Conservation (phyloP, 1,284 basidiomycete species). For the Cutaneotrichosporon curvatum region DNA sequence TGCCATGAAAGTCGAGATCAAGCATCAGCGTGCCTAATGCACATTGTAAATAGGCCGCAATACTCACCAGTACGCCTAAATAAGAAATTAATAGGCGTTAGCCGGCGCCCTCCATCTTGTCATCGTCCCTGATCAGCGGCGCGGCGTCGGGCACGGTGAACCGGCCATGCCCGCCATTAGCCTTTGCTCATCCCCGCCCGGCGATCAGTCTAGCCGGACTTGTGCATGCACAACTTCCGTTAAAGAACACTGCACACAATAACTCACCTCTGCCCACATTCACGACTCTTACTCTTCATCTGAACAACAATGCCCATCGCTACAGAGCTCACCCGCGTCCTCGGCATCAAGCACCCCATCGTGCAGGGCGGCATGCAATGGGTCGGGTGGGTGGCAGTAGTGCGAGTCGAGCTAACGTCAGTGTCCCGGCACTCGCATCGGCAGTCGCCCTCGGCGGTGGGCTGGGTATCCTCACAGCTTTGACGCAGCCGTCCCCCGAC, state of each 20-base stretch:
- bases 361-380: conserved; percentile 51
- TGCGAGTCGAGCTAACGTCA: neutral
- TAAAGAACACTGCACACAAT: too few species aligned
- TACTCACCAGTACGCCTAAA: too few species aligned
- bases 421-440: conserved; percentile 39
- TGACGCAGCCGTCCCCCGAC: conserved; percentile 75
- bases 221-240: too few species aligned
- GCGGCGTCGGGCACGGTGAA: too few species aligned
- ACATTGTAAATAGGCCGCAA: too few species aligned
- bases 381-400: conserved; percentile 2
- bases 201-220: too few species aligned
- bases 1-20: conserved; percentile 24
- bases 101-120: too few species aligned
- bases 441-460: conserved; percentile 83
- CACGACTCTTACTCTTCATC: neutral
- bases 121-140: too few species aligned
- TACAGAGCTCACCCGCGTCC: conserved; percentile 48
- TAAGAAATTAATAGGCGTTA: too few species aligned
- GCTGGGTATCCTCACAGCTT: conserved; percentile 78
- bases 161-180: too few species aligned
- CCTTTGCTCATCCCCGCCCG: too few species aligned
- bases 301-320: conserved; percentile 39
- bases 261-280: too few species aligned
- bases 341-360: conserved; percentile 55
- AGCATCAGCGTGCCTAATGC: conserved; percentile 1